Evolutionary conservation across 768 basidiomycete genomes (phyloP), one percentile per base, ranked within the genome.

Genomic region (Hebeloma cylindrosporum): DNA sequence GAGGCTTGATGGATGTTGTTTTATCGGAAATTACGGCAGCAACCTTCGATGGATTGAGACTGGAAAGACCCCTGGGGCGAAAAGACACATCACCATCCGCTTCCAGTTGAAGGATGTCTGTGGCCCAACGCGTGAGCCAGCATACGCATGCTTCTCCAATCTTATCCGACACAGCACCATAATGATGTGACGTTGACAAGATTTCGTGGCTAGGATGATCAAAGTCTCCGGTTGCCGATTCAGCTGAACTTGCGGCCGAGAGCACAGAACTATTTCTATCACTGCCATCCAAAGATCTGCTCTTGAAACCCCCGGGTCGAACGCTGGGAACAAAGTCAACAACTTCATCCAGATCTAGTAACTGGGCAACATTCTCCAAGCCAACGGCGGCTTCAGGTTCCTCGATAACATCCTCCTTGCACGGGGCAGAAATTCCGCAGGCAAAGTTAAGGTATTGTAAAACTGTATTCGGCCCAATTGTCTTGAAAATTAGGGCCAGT

Each of bases 101-200:
- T 57, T 91, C 88, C 23, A 77, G 72, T 7, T 59, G 57, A n/a
- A 95, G 73, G 50, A 95, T 73, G 59, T 96, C 93, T 9, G 67
- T 60, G 0, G 83, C 89, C 93, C 93, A 97, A 32, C 89, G 73
- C 1, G 83, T 76, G 13, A 96, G 71, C 92, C 93, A 97, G 62
- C 87, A 90, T 2, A 79, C 78, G 53, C 85, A 85, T 0, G 90
- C 85, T 64, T 95, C 92, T 9, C 93, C 93, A 44, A 96, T 89
- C 68, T 91, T 94, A 65, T 92, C 82, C 0, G 88, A 88, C 7
- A 93, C 73, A n/a, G 80, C 74, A n/a, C 93, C 93, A 57, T 96
- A 95, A 58, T 82, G 76, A 54, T 82, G 87, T 26, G 68, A 68
- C 2, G 75, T n/a, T n/a, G n/a, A 72, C 10, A 59, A 60, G 29